Evolutionary conservation across 2,329 filamentous ascomycete genomes (phyloP).

Genomic region (Pseudogymnoascus sp.): DNA sequence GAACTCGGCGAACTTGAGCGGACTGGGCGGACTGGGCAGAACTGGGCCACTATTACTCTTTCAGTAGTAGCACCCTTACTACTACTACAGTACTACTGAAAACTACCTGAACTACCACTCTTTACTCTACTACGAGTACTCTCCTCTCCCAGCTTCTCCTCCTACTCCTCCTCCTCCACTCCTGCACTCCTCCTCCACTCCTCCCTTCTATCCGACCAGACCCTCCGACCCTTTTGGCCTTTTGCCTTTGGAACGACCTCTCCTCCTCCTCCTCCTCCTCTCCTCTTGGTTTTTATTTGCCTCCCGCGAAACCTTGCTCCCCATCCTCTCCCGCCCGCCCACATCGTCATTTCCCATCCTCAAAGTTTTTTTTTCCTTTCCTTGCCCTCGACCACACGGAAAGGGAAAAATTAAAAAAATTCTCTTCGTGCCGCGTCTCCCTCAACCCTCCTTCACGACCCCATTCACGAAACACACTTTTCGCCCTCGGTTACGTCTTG

Average conservation of each 20-base stretch:
- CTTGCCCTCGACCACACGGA: background rate
- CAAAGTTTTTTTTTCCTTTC: background rate
- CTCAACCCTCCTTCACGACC: background rate
- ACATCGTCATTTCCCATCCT: background rate
- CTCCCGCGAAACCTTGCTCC: constrained; percentile 1
- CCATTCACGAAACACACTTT: too few species aligned
- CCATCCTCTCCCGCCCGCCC: background rate
- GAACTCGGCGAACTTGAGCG: too few species aligned
- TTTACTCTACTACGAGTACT: background rate
- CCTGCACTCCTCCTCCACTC: background rate
- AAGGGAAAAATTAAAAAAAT: too few species aligned
- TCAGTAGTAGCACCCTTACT: too few species aligned
- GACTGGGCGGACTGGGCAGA: too few species aligned
- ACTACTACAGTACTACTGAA: background rate
- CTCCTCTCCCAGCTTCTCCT: background rate
- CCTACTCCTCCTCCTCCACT: background rate
- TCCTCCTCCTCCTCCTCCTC: too few species aligned
- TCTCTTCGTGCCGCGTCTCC: background rate
- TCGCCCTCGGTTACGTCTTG: background rate
- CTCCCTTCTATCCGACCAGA: background rate
- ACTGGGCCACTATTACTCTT: constrained; percentile 1
- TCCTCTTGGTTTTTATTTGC: background rate
- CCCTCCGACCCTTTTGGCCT: background rate
- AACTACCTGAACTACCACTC: background rate
- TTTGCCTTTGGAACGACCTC: too few species aligned